These are phyloP conservation scores for Candida hispaniensis DNA, from an alignment of 805 yeast species.

Conservation along the genomic window DNA sequence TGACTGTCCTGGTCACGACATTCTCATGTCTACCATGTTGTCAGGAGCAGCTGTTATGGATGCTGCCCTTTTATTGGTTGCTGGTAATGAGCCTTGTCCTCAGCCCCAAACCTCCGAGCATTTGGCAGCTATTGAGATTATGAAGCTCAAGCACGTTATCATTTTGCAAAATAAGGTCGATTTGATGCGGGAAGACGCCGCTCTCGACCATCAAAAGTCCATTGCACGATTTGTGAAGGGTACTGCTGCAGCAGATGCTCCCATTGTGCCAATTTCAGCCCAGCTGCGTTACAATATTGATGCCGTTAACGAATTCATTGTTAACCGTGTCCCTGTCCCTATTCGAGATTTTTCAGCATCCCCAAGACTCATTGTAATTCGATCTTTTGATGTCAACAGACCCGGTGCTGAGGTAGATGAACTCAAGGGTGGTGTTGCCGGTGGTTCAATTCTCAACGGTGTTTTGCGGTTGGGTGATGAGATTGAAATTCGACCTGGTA, in stretches of 20 bases:
- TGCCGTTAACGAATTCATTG: conserved; percentile 95
- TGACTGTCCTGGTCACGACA: conserved; percentile 99
- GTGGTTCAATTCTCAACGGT: conserved; percentile 96
- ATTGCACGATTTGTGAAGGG: conserved; percentile 90
- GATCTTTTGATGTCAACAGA: conserved; percentile 97
- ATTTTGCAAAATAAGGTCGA: conserved; percentile 97
- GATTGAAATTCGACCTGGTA: conserved; percentile 98
- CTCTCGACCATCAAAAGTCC: conserved; percentile 89
- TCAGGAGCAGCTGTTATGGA: conserved; percentile 99
- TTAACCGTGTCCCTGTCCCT: conserved; percentile 91
- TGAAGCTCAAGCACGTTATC: conserved; percentile 94
- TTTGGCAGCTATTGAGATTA: conserved; percentile 97
- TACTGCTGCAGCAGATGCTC: conserved; percentile 98
- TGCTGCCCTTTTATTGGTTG: conserved; percentile 90
- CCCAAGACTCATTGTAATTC: conserved; percentile 91
- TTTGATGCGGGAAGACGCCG: conserved; percentile 94
- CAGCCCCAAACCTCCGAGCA: conserved; percentile 99
- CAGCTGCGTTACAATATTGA: conserved; percentile 97
- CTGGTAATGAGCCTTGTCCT: conserved; percentile 98
- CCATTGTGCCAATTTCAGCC: conserved; percentile 97
- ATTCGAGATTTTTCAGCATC: conserved; percentile 87
- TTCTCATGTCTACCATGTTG: conserved; percentile 99
- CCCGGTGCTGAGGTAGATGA: conserved; percentile 98
- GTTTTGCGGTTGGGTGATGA: conserved; percentile 96
- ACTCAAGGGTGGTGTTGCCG: conserved; percentile 99